These are phyloP conservation scores for Saccharomycopsis fermentans DNA, from an alignment of 805 yeast genomes.

Conservation along the genomic window DNA sequence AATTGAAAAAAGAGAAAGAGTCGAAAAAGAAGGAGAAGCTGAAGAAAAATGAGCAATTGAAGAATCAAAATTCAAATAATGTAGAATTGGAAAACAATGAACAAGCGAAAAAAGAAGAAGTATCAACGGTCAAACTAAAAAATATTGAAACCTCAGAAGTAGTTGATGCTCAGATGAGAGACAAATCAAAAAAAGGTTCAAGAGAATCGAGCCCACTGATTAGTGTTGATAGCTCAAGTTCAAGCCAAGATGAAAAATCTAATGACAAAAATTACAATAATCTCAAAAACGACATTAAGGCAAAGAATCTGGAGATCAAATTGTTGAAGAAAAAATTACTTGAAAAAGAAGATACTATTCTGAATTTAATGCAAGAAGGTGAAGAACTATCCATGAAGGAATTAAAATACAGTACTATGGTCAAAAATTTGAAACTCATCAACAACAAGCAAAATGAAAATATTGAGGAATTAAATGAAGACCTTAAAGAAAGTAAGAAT, in stretches of 20 bases:
- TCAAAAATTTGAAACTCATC: conserved; percentile 49
- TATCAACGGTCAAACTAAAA: neutral
- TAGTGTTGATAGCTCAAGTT: neutral
- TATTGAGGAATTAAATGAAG: conserved; percentile 24
- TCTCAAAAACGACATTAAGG: conserved; percentile 8
- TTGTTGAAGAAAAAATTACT: conserved; percentile 25
- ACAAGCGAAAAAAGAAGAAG: neutral
- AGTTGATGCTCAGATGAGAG: too few species aligned
- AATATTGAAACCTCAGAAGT: conserved; percentile 5
- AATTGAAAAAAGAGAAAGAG: neutral
- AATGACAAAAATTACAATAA: neutral
- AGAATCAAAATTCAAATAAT: neutral
- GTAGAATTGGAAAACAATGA: neutral
- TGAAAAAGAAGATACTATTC: conserved; percentile 48
- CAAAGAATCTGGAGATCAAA: conserved; percentile 13
- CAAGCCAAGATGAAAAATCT: neutral
- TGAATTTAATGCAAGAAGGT: conserved; percentile 65
- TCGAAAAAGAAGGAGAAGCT: neutral
- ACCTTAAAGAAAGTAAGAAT: conserved; percentile 24
- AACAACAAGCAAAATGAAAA: conserved; percentile 32
- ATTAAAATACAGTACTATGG: conserved; percentile 51
- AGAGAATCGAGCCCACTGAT: too few species aligned
- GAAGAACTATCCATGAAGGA: conserved; percentile 63
- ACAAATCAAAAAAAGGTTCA: too few species aligned
- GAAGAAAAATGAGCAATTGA: neutral